A percentile compares a stretch with the other conserved stretches of the same genome.
phyloP scores from a whole-genome alignment of 805 yeast genomes.

The Metschnikowia continentalis region DNA sequence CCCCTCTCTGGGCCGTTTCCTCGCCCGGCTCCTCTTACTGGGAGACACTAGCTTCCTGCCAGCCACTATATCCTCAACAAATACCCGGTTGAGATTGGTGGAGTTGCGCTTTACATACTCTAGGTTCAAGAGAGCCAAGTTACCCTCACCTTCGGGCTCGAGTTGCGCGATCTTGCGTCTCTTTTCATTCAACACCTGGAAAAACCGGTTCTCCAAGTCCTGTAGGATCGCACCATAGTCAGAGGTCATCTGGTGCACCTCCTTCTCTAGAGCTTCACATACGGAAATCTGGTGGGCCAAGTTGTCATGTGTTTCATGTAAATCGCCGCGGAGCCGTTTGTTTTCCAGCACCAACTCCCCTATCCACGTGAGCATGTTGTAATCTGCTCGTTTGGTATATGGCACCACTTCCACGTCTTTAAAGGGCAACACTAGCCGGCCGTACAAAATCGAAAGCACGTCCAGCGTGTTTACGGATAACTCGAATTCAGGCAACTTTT shows the following conservation, averaged over 20 bases:
- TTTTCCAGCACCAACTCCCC: conserved; percentile 7
- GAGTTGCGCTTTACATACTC: conserved; percentile 11
- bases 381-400: conserved; percentile 1
- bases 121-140: conserved; percentile 10
- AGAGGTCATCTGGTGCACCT: conserved; percentile 11
- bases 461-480: conserved; percentile 10
- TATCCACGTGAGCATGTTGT: conserved; percentile 17
- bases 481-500: conserved; percentile 11
- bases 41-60: conserved; percentile 6
- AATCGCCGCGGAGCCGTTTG: conserved; percentile 2
- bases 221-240: conserved; percentile 14
- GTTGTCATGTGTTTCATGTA: background rate
- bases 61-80: conserved; percentile 14
- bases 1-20: background rate
- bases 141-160: conserved; percentile 8
- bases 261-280: conserved; percentile 7
- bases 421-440: conserved; percentile 6
- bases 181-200: conserved; percentile 16
- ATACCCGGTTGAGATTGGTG: conserved; percentile 14
- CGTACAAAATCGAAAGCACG: conserved; percentile 11
- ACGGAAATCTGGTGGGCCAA: conserved; percentile 1
- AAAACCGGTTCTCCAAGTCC: conserved; percentile 18
- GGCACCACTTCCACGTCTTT: conserved; percentile 8
- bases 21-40: background rate
- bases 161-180: conserved; percentile 12